Conservation (phyloP, 2,329 filamentous ascomycete genomes). For the Xylariaceae sp. region DNA sequence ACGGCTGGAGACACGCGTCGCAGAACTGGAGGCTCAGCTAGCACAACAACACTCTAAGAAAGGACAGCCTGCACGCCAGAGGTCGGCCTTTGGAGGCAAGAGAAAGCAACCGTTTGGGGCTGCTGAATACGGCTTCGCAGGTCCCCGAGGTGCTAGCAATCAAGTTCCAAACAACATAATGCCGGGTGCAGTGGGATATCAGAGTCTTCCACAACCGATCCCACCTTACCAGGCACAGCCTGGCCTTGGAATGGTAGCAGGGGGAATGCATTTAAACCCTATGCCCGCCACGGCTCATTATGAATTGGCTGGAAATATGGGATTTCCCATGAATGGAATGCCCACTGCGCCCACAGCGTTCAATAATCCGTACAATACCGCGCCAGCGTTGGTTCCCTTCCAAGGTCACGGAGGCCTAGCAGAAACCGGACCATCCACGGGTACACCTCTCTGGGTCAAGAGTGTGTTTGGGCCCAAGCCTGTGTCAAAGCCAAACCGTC, state of each 20-base stretch:
- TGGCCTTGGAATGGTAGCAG: slow-evolving; percentile 2
- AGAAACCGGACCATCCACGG: not conserved
- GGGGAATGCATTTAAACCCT: not conserved
- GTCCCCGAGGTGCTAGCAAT: not conserved
- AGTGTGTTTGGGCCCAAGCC: slow-evolving; percentile 32
- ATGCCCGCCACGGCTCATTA: not conserved
- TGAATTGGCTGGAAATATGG: not conserved
- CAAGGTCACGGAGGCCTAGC: not conserved
- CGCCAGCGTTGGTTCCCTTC: not conserved
- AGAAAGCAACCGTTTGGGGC: not conserved
- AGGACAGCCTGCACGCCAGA: slow-evolving; percentile 1
- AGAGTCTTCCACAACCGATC: not conserved
- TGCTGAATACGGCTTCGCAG: not conserved
- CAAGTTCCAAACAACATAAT: slow-evolving; percentile 4
- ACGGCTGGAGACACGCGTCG: slow-evolving; percentile 16
- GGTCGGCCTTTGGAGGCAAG: not conserved
- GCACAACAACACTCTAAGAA: slow-evolving; percentile 5
- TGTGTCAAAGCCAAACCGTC: slow-evolving; percentile 30
- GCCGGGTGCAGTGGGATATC: slow-evolving; percentile 3
- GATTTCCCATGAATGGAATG: not conserved
- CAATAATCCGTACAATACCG: not conserved
- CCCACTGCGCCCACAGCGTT: not conserved
- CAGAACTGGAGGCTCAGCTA: slow-evolving; percentile 17
- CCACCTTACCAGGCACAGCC: not conserved
- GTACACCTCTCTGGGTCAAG: slow-evolving; percentile 21